Evolutionary conservation across 2,329 filamentous ascomycete genomes (phyloP).

Genomic region (Colletotrichum chlorophyti): DNA sequence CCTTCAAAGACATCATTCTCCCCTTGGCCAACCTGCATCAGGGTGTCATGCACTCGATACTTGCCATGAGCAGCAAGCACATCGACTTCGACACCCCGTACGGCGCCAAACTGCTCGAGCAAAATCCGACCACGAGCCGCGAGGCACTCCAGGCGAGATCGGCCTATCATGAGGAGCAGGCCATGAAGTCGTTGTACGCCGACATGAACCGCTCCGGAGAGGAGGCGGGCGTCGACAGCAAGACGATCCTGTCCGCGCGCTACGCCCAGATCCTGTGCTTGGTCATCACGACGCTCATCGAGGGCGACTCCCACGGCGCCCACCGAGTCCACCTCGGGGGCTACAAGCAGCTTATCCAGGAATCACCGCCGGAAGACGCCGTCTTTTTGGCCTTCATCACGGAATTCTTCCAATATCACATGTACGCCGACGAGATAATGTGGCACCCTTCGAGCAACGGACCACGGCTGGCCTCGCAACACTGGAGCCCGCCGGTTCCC

Average conservation of each 20-base stretch:
- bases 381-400: constrained; percentile 70
- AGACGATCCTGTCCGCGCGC: constrained; percentile 57
- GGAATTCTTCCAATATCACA: constrained; percentile 87
- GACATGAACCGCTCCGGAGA: constrained; percentile 51
- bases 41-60: constrained; percentile 88
- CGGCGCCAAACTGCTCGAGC: constrained; percentile 57
- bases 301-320: constrained; percentile 66
- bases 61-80: constrained; percentile 84
- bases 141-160: constrained; percentile 57
- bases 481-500: constrained; percentile 48
- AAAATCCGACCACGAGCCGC: constrained; percentile 54
- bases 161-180: constrained; percentile 61
- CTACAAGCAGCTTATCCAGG: constrained; percentile 74
- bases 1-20: constrained; percentile 84
- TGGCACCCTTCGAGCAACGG: constrained; percentile 50
- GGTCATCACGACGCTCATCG: constrained; percentile 62
- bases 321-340: constrained; percentile 82
- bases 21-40: constrained; percentile 81
- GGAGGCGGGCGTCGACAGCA: constrained; percentile 50
- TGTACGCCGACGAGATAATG: constrained; percentile 68
- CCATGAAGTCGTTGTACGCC: constrained; percentile 58
- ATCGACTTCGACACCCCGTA: constrained; percentile 66
- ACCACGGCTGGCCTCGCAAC: constrained; percentile 47
- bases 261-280: constrained; percentile 71
- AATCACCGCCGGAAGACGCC: constrained; percentile 66